Evolutionary conservation across 352 stramenopile species (phyloP), one percentile per base, ranked within the genome.

Genomic region (Pythium pyrilobum): DNA sequence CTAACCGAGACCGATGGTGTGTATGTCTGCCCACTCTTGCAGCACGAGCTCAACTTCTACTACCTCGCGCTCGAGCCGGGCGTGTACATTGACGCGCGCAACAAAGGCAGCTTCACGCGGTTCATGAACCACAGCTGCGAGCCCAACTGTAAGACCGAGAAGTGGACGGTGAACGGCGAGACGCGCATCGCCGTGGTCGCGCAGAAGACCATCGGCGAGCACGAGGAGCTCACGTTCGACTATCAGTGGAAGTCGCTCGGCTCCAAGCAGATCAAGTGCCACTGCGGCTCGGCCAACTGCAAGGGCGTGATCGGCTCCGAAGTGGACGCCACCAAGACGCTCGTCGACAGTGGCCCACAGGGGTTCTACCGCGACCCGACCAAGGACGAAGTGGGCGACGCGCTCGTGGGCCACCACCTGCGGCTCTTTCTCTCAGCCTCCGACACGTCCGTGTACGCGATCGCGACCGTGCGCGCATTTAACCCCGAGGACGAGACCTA

Each of bases 111-210:
- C 62, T 96, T 98, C 43, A 97, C 95, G 54, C 72, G 96, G 0
- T 98, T 98, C 63, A 95, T 98, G 40, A 98, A 98, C 67, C 91
- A 97, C 56, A 98, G 91, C 57, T 98, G 93, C 52, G 85, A 95
- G 42, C 90, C 91, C 0, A 98, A 98, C 62, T 98, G 93, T 62
- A 95, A 92, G 62, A 98, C 93, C 28, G 88, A 98, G 65, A 98
- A 98, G 45, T 97, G 96, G 75, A 93, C 78, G 5, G 80, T 97
- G 13, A 81, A 95, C 42, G 89, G 92, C 21, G 85, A 89, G 44
- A 97, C 89, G 58, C 76, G 92, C 18, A 97, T 98, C 56, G 92
- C 95, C 0, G 95, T 98, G 5, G 91, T 97, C 48, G 89, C 95
- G 11, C 73, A 97, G 48, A 77, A 78, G n/a, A 72, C 96, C 44